A percentile compares a stretch with the other conserved stretches of the same genome.
phyloP scores from a whole-genome alignment of 495 filamentous ascomycete genomes.

The Cryomyces minteri region DNA sequence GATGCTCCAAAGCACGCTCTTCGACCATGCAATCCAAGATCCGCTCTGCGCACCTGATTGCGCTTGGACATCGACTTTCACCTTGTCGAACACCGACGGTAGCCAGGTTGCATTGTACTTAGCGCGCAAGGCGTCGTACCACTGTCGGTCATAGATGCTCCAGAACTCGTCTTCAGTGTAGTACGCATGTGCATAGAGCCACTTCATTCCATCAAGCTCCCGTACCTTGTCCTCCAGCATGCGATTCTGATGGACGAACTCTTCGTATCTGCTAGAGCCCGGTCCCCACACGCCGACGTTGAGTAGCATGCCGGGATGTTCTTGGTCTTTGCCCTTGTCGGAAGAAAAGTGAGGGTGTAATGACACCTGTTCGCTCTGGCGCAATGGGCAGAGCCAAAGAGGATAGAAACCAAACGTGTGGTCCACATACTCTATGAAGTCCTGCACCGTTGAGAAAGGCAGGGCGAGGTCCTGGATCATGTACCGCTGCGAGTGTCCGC shows the following conservation, averaged over 20 bases:
- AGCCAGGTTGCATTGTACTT: constrained; percentile 31
- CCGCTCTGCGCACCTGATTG: not conserved
- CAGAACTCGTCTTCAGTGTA: constrained; percentile 37
- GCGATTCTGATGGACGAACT: constrained; percentile 38
- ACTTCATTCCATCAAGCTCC: constrained; percentile 46
- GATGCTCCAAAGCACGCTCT: not conserved
- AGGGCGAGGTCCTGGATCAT: constrained; percentile 41
- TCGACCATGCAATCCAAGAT: constrained; percentile 2
- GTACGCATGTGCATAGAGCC: constrained; percentile 39
- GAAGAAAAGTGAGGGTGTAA: constrained; percentile 19
- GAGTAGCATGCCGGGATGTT: constrained; percentile 20
- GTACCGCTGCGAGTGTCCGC: constrained; percentile 25
- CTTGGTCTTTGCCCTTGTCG: constrained; percentile 2
- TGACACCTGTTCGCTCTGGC: constrained; percentile 14
- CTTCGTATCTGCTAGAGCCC: constrained; percentile 15
- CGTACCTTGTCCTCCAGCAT: constrained; percentile 43
- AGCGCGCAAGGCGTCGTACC: constrained; percentile 28
- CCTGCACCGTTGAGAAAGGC: constrained; percentile 24
- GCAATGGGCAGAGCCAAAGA: constrained; percentile 40
- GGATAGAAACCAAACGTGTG: constrained; percentile 31
- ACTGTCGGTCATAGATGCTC: constrained; percentile 27
- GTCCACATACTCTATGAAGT: constrained; percentile 30
- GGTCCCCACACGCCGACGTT: constrained; percentile 37
- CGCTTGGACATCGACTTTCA: constrained; percentile 14
- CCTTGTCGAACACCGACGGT: constrained; percentile 35